Percentiles rank a stretch among this genome's conserved stretches.
These are phyloP conservation scores for Singerocomus inundabilis DNA, from an alignment of 1,284 basidiomycete genomes.

Conservation along the genomic window DNA sequence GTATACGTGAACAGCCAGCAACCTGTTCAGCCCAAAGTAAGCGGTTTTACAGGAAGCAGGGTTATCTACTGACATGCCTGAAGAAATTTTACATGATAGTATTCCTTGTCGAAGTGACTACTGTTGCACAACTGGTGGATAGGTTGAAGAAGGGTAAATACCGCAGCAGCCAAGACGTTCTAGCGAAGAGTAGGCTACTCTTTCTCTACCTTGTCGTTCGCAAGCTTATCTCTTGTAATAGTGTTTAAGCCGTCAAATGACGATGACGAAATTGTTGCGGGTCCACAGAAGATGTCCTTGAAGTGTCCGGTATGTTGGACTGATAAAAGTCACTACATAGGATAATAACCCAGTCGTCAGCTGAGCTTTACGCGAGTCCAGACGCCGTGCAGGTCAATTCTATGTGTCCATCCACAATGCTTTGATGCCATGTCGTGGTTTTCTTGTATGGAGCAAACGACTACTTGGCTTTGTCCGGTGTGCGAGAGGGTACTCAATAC, in stretches of 20 bases:
- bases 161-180: slow-evolving; percentile 64
- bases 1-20: slow-evolving; percentile 90
- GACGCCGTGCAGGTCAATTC: slow-evolving; percentile 81
- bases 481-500: slow-evolving; percentile 80
- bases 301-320: slow-evolving; percentile 80
- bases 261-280: slow-evolving; percentile 88
- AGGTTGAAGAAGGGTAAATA: slow-evolving; percentile 66
- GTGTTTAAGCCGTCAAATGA: slow-evolving; percentile 61
- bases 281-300: slow-evolving; percentile 83
- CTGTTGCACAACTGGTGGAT: slow-evolving; percentile 64
- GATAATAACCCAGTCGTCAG: slow-evolving; percentile 39
- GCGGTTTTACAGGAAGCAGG: slow-evolving; percentile 9
- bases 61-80: slow-evolving; percentile 41
- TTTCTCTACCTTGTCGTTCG: not conserved
- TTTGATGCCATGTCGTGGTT: slow-evolving; percentile 97
- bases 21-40: slow-evolving; percentile 66
- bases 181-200: slow-evolving; percentile 55
- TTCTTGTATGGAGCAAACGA: slow-evolving; percentile 93
- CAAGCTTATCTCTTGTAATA: slow-evolving; percentile 33
- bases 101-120: slow-evolving; percentile 76
- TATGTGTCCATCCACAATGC: slow-evolving; percentile 91
- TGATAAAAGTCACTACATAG: not conserved
- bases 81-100: slow-evolving; percentile 89
- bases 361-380: slow-evolving; percentile 86
- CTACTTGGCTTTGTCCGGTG: slow-evolving; percentile 95